A percentile compares a stretch with the other conserved stretches of the same genome.
phyloP scores from a whole-genome alignment of 495 filamentous ascomycete species.

The Geoglossum glabrum region DNA sequence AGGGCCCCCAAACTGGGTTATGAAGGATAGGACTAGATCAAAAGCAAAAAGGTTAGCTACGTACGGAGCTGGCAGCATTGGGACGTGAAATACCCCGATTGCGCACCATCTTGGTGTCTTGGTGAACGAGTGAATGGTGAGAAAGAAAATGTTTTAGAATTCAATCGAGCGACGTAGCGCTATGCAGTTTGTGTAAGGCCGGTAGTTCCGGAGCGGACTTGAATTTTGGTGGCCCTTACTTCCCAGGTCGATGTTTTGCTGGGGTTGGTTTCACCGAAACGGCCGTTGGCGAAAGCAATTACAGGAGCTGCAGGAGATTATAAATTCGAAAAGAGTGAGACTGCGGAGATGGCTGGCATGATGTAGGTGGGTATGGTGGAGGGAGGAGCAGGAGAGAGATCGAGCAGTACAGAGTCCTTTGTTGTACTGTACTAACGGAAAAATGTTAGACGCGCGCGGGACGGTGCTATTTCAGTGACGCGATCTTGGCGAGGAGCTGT shows the following conservation, averaged over 20 bases:
- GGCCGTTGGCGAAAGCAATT: not conserved
- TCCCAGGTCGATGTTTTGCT: not conserved
- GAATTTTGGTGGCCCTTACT: not conserved
- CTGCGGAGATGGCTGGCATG: not conserved
- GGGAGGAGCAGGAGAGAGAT: too few species aligned
- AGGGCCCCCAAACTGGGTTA: slow-evolving; percentile 24
- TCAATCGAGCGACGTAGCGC: not conserved
- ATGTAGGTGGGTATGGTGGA: not conserved
- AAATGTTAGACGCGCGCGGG: not conserved
- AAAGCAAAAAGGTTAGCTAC: not conserved
- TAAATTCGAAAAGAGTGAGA: not conserved
- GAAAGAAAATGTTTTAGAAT: not conserved
- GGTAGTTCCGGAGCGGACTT: not conserved
- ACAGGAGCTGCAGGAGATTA: not conserved
- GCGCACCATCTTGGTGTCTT: slow-evolving; percentile 2
- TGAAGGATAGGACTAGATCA: slow-evolving; percentile 35
- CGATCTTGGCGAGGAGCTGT: not conserved
- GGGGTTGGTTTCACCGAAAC: not conserved
- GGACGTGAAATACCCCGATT: slow-evolving; percentile 2
- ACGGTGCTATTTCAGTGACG: not conserved
- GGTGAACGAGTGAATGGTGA: not conserved
- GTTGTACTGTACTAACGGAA: not conserved
- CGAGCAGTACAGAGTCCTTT: not conserved
- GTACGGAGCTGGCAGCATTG: not conserved
- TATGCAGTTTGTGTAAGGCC: not conserved